Evolutionary conservation across 257 asterid genomes (phyloP).

Genomic region (Paraleonurus japonicus): DNA sequence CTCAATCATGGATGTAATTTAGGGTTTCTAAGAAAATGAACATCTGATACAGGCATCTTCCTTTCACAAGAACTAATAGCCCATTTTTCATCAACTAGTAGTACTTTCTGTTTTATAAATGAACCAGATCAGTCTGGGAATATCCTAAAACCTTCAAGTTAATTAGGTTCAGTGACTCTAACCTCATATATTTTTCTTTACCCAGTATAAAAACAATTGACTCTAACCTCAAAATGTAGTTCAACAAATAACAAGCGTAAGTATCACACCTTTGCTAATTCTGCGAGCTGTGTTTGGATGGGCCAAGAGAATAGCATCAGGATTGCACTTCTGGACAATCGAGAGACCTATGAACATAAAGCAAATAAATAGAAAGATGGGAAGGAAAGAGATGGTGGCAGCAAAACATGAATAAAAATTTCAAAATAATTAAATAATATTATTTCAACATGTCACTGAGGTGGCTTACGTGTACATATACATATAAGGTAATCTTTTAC

Average conservation of each 20-base stretch:
- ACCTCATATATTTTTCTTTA: background rate
- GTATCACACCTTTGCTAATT: constrained; percentile 61
- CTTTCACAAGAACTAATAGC: background rate
- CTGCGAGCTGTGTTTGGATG: constrained; percentile 71
- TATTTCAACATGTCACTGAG: background rate
- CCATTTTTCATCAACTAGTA: background rate
- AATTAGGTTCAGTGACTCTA: background rate
- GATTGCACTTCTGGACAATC: constrained; percentile 76
- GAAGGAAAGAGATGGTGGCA: background rate
- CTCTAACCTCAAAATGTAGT: background rate
- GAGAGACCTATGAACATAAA: constrained; percentile 66
- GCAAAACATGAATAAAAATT: background rate
- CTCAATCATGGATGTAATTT: background rate
- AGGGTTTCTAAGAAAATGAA: background rate
- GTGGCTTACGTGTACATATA: background rate
- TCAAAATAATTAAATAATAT: background rate
- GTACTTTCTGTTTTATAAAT: background rate
- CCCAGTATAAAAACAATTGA: background rate
- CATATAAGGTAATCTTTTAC: background rate
- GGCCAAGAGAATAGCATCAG: constrained; percentile 79
- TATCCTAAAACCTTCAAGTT: background rate
- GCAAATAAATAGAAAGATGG: constrained; percentile 13
- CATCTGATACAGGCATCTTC: background rate
- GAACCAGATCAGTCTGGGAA: background rate
- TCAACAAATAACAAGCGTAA: background rate